These are phyloP conservation scores for Fragaria iinumae DNA, from an alignment of 306 rosid species.

Conservation along the genomic window DNA sequence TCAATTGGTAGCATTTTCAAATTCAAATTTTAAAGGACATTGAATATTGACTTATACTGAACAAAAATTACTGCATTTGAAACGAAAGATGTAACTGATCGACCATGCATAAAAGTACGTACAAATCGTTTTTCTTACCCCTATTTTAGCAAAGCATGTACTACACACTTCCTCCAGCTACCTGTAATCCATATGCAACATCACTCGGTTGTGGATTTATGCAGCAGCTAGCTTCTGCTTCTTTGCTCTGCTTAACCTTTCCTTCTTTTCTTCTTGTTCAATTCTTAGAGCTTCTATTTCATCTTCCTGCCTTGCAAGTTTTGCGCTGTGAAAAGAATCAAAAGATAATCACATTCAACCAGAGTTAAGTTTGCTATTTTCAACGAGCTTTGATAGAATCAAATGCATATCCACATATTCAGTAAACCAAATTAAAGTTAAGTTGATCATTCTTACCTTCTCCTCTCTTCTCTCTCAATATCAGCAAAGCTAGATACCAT, in stretches of 20 bases:
- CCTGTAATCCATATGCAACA: neutral
- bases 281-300: conserved; percentile 1
- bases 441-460: neutral
- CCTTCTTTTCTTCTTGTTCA: conserved; percentile 5
- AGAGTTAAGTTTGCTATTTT: neutral
- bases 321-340: neutral
- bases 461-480: neutral
- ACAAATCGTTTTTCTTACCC: neutral
- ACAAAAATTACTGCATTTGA: neutral
- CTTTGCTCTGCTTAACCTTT: neutral
- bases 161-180: neutral
- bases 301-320: conserved; percentile 5
- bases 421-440: neutral
- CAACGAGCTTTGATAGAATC: neutral
- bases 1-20: neutral
- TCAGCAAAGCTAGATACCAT: neutral
- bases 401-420: neutral
- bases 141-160: neutral
- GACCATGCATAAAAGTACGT: too few relatives aligned
- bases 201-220: neutral
- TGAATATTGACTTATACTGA: neutral
- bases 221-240: neutral
- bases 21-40: neutral
- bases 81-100: neutral
- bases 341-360: neutral